Conservation (phyloP, 2,329 filamentous ascomycete genomes). For the Magnaporthales sp. region DNA sequence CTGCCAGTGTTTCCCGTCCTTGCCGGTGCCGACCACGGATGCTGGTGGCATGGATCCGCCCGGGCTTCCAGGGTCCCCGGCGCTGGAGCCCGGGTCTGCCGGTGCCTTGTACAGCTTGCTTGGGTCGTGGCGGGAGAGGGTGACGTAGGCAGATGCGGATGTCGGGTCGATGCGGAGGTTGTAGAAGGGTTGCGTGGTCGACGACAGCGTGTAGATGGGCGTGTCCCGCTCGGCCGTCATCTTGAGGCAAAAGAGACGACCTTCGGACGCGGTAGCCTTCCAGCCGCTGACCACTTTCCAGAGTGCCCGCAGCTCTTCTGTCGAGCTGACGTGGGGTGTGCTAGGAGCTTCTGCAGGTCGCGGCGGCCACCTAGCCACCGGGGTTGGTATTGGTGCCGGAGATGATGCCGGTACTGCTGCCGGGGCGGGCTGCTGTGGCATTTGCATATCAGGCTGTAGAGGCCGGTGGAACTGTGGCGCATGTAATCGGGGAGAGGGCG, state of each 20-base stretch:
- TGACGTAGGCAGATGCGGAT: conserved; percentile 52
- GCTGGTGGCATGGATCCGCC: conserved; percentile 23
- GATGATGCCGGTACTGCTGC: neutral
- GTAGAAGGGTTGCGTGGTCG: conserved; percentile 56
- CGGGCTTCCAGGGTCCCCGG: conserved; percentile 8
- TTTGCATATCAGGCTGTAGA: conserved; percentile 1
- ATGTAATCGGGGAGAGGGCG: conserved; percentile 1
- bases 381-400: conserved; percentile 9
- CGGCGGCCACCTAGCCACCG: conserved; percentile 10
- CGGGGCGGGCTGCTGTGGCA: conserved; percentile 1
- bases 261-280: conserved; percentile 52
- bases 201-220: conserved; percentile 59
- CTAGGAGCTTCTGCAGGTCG: conserved; percentile 31
- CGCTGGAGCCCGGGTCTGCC: conserved; percentile 20
- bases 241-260: conserved; percentile 49
- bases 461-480: neutral
- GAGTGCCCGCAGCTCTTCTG: conserved; percentile 52
- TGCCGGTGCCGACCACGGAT: conserved; percentile 37
- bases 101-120: conserved; percentile 44
- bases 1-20: conserved; percentile 41
- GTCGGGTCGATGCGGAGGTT: conserved; percentile 56
- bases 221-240: conserved; percentile 48
- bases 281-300: conserved; percentile 66
- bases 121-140: conserved; percentile 51
- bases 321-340: conserved; percentile 43